A percentile compares a stretch with the other conserved stretches of the same genome.
phyloP scores from a whole-genome alignment of 2,329 filamentous ascomycete genomes.

The Zymoseptoria tritici region DNA sequence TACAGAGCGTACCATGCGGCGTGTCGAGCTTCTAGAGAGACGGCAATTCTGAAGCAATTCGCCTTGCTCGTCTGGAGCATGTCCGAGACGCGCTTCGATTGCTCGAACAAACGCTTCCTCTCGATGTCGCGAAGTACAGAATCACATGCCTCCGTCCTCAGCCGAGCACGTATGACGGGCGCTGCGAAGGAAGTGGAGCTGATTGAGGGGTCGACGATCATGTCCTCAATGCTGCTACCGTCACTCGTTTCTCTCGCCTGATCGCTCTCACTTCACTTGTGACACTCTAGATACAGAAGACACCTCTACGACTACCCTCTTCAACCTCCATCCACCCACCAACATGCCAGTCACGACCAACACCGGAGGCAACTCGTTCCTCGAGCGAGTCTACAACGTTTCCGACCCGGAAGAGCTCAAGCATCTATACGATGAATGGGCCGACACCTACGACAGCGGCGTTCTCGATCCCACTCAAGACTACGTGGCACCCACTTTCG shows the following conservation, averaged over 20 bases:
- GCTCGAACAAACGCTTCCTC: background rate
- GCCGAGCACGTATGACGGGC: background rate
- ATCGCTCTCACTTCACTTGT: background rate
- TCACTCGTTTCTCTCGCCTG: background rate
- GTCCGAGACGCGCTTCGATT: no score
- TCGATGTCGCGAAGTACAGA: background rate
- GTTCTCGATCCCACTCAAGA: constrained; percentile 29
- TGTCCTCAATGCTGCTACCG: background rate
- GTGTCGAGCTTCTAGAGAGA: background rate
- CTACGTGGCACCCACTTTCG: constrained; percentile 37
- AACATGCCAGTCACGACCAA: constrained; percentile 5
- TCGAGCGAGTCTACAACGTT: constrained; percentile 34
- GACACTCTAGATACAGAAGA: background rate
- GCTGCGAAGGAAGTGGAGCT: background rate
- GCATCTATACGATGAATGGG: constrained; percentile 41
- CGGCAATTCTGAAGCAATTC: background rate
- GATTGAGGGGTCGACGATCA: background rate
- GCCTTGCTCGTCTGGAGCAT: background rate
- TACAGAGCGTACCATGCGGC: no score
- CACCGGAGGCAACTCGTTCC: constrained; percentile 13
- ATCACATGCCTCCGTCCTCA: background rate
- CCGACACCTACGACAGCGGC: constrained; percentile 37
- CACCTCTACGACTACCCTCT: background rate
- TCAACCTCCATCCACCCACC: background rate
- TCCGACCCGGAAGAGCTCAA: constrained; percentile 32